A percentile compares a stretch with the other conserved stretches of the same genome.
phyloP scores from a whole-genome alignment of 2,329 filamentous ascomycete genomes.

The Phialophora macrospora region DNA sequence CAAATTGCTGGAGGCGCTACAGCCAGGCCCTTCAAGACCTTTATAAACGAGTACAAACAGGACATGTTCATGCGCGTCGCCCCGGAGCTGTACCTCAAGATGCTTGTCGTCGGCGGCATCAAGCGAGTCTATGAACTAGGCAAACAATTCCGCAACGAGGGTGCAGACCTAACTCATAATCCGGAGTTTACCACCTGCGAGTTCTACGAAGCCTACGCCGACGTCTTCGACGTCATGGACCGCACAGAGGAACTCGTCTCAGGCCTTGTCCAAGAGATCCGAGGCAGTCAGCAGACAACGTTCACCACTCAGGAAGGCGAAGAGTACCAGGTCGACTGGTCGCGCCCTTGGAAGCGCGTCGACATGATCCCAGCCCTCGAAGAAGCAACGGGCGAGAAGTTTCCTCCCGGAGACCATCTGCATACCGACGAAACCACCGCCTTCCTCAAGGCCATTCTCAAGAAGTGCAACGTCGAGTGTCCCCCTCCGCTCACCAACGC shows the following conservation, averaged over 20 bases:
- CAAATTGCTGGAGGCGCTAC: slow-evolving; percentile 94
- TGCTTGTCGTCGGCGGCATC: slow-evolving; percentile 89
- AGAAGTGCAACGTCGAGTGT: slow-evolving; percentile 91
- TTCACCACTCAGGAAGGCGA: slow-evolving; percentile 88
- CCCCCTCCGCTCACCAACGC: slow-evolving; percentile 88
- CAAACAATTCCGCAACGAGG: slow-evolving; percentile 93
- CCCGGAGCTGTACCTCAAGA: slow-evolving; percentile 95
- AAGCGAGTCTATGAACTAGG: slow-evolving; percentile 96
- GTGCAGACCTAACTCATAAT: slow-evolving; percentile 92
- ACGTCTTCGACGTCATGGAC: slow-evolving; percentile 88
- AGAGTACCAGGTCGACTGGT: slow-evolving; percentile 92
- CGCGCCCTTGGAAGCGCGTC: slow-evolving; percentile 86
- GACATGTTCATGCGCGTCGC: slow-evolving; percentile 94
- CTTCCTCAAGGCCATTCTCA: slow-evolving; percentile 81
- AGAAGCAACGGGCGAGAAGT: slow-evolving; percentile 87
- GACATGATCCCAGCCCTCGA: slow-evolving; percentile 97
- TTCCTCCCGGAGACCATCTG: slow-evolving; percentile 84
- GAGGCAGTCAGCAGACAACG: slow-evolving; percentile 80
- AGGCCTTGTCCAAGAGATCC: slow-evolving; percentile 82
- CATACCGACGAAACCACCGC: slow-evolving; percentile 88
- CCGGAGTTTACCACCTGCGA: slow-evolving; percentile 97
- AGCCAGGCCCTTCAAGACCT: slow-evolving; percentile 90
- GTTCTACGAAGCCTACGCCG: slow-evolving; percentile 93
- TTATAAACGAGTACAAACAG: slow-evolving; percentile 95
- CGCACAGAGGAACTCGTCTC: slow-evolving; percentile 93